Conservation (phyloP, 148 eudicot species). For the Euryodendron excelsum region DNA sequence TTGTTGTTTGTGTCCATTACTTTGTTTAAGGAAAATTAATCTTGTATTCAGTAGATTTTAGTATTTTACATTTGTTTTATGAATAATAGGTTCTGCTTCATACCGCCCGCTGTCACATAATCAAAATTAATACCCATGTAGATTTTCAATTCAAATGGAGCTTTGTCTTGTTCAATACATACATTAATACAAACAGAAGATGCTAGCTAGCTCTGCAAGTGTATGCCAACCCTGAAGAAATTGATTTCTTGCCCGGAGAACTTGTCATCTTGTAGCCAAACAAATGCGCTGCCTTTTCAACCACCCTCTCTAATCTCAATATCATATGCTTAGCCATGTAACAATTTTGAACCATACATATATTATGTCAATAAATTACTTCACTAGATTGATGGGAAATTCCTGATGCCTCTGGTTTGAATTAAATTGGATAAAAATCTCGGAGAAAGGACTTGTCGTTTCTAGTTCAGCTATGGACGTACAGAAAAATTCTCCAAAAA, state of each 20-base stretch:
- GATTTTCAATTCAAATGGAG: neutral
- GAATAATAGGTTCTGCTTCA: neutral
- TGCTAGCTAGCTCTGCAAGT: slow-evolving; percentile 3
- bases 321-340: neutral
- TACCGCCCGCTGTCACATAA: neutral
- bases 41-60: neutral
- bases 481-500: no score
- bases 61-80: neutral
- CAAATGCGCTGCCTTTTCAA: neutral
- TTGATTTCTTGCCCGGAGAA: slow-evolving; percentile 3
- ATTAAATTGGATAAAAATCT: neutral
- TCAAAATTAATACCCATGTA: neutral
- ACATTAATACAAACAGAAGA: slow-evolving; percentile 4
- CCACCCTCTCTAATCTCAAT: neutral
- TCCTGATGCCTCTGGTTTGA: neutral
- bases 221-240: neutral
- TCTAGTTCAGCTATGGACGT: neutral
- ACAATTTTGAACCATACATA: neutral
- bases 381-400: no score
- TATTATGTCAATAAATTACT: neutral
- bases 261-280: slow-evolving; percentile 12
- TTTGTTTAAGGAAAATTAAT: no score
- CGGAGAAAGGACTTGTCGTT: neutral
- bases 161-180: slow-evolving; percentile 5
- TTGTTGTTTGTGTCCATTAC: no score